These are phyloP conservation scores for Epichloe elymi DNA, from an alignment of 2,329 filamentous ascomycete genomes.

Conservation along the genomic window DNA sequence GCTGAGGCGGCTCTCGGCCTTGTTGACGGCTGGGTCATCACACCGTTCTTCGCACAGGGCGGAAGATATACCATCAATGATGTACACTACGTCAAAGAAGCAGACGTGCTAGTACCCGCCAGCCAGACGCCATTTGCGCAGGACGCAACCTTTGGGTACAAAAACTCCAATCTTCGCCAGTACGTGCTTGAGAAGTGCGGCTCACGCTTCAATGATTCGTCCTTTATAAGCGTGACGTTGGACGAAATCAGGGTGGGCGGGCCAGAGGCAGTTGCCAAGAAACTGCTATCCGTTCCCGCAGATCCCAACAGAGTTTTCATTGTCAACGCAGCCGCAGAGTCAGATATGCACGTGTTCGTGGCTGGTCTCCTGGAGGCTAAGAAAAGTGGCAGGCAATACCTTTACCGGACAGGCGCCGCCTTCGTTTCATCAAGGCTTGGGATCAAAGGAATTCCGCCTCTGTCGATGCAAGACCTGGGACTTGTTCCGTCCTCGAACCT, in stretches of 20 bases:
- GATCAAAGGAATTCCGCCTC: slow-evolving; percentile 34
- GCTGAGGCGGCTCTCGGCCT: slow-evolving; percentile 33
- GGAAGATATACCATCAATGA: slow-evolving; percentile 41
- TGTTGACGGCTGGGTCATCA: slow-evolving; percentile 37
- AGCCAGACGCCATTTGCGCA: slow-evolving; percentile 40
- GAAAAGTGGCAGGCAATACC: slow-evolving; percentile 18
- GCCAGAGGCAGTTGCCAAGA: slow-evolving; percentile 11
- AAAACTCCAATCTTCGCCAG: slow-evolving; percentile 30
- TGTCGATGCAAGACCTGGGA: slow-evolving; percentile 30
- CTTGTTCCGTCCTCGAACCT: slow-evolving; percentile 8
- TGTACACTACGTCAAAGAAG: slow-evolving; percentile 44
- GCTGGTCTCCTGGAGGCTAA: slow-evolving; percentile 29
- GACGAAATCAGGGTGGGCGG: slow-evolving; percentile 20
- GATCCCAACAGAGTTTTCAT: slow-evolving; percentile 29
- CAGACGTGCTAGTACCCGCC: slow-evolving; percentile 26
- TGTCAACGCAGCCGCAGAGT: slow-evolving; percentile 39
- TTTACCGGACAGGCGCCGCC: slow-evolving; percentile 26
- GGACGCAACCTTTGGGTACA: slow-evolving; percentile 44
- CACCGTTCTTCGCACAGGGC: slow-evolving; percentile 44
- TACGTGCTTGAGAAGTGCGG: slow-evolving; percentile 40
- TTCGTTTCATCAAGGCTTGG: slow-evolving; percentile 35
- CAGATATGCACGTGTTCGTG: slow-evolving; percentile 42
- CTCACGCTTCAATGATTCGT: slow-evolving; percentile 11
- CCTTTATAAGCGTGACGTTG: slow-evolving; percentile 16
- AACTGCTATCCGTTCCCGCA: slow-evolving; percentile 18